Evolutionary conservation across 2,329 filamentous ascomycete genomes (phyloP).

Genomic region (Lachnellula hyalina): DNA sequence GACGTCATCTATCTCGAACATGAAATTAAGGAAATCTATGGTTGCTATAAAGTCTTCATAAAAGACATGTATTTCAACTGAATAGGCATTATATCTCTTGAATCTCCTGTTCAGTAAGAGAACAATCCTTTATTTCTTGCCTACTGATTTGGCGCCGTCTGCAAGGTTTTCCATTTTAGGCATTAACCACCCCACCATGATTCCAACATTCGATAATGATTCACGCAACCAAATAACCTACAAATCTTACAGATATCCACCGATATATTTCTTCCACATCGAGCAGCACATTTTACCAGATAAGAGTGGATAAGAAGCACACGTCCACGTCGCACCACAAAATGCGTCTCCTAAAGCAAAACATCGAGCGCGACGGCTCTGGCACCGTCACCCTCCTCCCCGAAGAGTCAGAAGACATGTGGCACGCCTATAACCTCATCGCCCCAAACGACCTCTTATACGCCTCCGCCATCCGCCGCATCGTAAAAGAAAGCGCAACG

Average conservation of each 20-base stretch:
- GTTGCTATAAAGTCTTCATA: too few relatives aligned
- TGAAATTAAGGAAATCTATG: too few relatives aligned
- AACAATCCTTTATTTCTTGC: too few relatives aligned
- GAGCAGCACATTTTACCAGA: background rate
- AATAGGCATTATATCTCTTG: too few relatives aligned
- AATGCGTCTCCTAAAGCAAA: constrained; percentile 64
- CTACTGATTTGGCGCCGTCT: too few relatives aligned
- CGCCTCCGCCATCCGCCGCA: constrained; percentile 60
- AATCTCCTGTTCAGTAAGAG: too few relatives aligned
- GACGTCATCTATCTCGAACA: too few relatives aligned
- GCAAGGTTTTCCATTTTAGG: too few relatives aligned
- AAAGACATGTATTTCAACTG: too few relatives aligned
- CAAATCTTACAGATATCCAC: background rate
- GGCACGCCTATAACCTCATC: constrained; percentile 72
- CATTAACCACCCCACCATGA: too few relatives aligned
- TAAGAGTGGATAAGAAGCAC: background rate
- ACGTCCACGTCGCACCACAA: background rate
- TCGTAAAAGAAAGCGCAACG: constrained; percentile 52
- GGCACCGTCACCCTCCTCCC: constrained; percentile 62
- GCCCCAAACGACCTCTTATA: constrained; percentile 58
- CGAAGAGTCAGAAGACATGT: constrained; percentile 74
- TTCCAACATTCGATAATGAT: too few relatives aligned
- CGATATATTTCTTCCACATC: too few relatives aligned
- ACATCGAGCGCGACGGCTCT: constrained; percentile 61
- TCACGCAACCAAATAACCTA: background rate